Base-by-base conservation (phyloP, 805 yeast genomes). In the Candida dajiaensis region DNA sequence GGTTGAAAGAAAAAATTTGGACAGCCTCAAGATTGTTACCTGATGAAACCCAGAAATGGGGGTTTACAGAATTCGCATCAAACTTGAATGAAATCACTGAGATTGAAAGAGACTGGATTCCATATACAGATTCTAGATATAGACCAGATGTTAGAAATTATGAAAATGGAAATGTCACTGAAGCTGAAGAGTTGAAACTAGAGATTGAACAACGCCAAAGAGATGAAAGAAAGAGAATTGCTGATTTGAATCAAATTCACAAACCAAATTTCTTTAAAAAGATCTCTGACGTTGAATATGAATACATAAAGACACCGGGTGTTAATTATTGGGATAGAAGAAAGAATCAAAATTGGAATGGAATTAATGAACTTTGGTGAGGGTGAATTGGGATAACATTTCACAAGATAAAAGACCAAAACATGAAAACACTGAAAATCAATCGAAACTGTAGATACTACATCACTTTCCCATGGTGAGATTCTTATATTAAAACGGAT, bases 61-160 rank as follows among this genome's bases (percentile, higher is more conserved):
- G 99, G 0, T 89, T 89, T 61, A 83, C 97, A 0, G 71, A 73
- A 44, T 94, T 84, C 68, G 81, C 96, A 0, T 88, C 95, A 9
- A 75, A 83, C 36, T 70, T 94, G 61, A 89, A 89, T 61, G 86
- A 89, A 49, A 77, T 90, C 36, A 86, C 96, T 0, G 68, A 62
- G 4, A 66, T 92, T 13, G 97, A 92, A 60, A 51, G 73, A 25
- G 84, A 70, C 3, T 45, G 65, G 2, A 55, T 90, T 36, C 84
- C 97, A 6, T 90, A 90, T 3, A 87, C 94, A 0, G 99, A 94
- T 63, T 85, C 97, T 8, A 78, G 99, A 59, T 65, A 81, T 40
- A 77, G 99, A 59, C 98, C 97, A 0, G 99, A 94, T 63, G 79
- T 89, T 59, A 69, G 77, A 39, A 65, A 70, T 2, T 89, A 88